Conservation (phyloP, 768 basidiomycete genomes). For the Porphyrellus cyaneotinctus region DNA sequence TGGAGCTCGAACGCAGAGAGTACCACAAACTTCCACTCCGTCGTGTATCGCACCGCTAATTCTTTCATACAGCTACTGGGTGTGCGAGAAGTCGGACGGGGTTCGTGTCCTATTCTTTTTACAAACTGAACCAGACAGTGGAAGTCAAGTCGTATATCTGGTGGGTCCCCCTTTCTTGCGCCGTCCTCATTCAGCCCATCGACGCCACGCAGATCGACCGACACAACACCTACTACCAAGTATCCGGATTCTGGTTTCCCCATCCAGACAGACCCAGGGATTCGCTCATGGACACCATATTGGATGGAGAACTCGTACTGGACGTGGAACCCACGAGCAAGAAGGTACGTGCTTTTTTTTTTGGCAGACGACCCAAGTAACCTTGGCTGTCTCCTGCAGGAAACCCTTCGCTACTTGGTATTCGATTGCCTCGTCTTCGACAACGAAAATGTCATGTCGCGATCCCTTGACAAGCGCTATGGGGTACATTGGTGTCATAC, state of each 20-base stretch:
- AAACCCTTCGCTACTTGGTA: constrained; percentile 75
- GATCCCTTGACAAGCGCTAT: constrained; percentile 81
- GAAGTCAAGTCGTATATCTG: constrained; percentile 64
- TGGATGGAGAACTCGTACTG: constrained; percentile 93
- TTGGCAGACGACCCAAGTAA: background rate
- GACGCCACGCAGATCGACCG: constrained; percentile 75
- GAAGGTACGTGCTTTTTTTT: constrained; percentile 43
- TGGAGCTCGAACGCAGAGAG: constrained; percentile 81
- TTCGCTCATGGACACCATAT: constrained; percentile 72
- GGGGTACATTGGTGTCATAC: constrained; percentile 53
- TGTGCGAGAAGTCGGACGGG: constrained; percentile 98
- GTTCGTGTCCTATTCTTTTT: constrained; percentile 85
- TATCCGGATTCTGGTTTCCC: constrained; percentile 82
- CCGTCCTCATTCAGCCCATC: constrained; percentile 1
- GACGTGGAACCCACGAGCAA: constrained; percentile 79
- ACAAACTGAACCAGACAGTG: constrained; percentile 48
- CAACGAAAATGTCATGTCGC: constrained; percentile 81
- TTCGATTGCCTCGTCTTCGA: constrained; percentile 93
- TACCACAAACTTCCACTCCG: constrained; percentile 28
- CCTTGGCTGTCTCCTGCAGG: constrained; percentile 39
- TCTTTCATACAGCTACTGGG: constrained; percentile 76
- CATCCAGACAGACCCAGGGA: constrained; percentile 69
- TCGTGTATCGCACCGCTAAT: constrained; percentile 3
- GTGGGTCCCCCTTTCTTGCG: constrained; percentile 43
- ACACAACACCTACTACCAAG: constrained; percentile 77